Evolutionary conservation across 78 protist genomes (phyloP).

Genomic region (Dictyostelium discoideum): DNA sequence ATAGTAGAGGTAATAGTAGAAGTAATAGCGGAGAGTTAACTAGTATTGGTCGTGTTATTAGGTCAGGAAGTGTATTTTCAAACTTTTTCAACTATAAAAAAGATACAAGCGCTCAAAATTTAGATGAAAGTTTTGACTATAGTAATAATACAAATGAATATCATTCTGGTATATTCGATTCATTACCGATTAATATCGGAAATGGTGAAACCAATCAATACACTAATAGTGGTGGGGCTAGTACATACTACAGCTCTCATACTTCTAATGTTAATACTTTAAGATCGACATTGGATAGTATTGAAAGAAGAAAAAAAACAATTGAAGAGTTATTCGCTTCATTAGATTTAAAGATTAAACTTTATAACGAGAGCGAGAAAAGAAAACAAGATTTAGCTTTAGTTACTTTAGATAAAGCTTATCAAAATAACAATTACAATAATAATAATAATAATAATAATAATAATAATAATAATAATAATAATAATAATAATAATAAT

Average conservation of each 20-base stretch:
- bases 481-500: not conserved
- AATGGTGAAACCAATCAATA: not conserved
- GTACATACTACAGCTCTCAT: not conserved
- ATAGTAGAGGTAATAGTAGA: not conserved
- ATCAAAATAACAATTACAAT: not conserved
- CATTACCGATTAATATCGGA: not conserved
- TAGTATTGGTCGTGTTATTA: not conserved
- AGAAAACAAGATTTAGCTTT: not conserved
- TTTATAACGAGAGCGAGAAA: not conserved
- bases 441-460: not conserved
- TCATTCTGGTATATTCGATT: not conserved
- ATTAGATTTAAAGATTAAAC: not conserved
- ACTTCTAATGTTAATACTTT: not conserved
- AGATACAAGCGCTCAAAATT: not conserved
- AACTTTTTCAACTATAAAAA: not conserved
- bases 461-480: not conserved
- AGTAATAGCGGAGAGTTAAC: not conserved
- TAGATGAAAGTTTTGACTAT: not conserved
- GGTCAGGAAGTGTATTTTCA: not conserved
- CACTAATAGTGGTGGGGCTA: not conserved
- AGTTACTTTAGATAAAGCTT: not conserved
- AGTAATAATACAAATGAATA: not conserved
- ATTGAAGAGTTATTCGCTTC: not conserved
- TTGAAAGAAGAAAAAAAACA: not conserved
- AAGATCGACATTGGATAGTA: not conserved